phyloP scores from a whole-genome alignment of 2,329 filamentous ascomycete species.

The Cercospora beticola region DNA sequence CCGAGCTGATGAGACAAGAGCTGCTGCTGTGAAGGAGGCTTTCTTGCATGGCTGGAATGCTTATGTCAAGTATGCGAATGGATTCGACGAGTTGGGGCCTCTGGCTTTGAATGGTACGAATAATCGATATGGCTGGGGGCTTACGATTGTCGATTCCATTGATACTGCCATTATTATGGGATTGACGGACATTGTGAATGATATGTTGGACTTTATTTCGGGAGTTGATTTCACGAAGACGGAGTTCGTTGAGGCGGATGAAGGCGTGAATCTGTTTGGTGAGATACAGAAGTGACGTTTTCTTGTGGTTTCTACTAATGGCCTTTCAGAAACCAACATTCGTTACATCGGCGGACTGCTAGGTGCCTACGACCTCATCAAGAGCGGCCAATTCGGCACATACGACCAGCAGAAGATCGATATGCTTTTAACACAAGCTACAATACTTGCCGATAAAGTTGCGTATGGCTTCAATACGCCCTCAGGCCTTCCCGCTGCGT shows the following conservation, averaged over 20 bases:
- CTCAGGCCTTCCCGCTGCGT: conserved; percentile 25
- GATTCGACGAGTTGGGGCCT: conserved; percentile 22
- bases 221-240: conserved; percentile 40
- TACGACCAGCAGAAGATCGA: conserved; percentile 19
- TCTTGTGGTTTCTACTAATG: not conserved
- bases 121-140: conserved; percentile 30
- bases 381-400: conserved; percentile 25
- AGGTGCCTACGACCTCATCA: conserved; percentile 28
- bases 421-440: conserved; percentile 24
- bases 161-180: conserved; percentile 32
- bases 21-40: conserved; percentile 22
- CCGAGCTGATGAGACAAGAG: conserved; percentile 8
- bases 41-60: conserved; percentile 23
- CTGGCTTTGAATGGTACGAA: conserved; percentile 19
- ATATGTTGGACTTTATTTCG: conserved; percentile 27
- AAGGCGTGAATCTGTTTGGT: conserved; percentile 20
- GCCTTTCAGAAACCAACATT: conserved; percentile 24
- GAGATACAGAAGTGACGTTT: not conserved
- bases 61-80: conserved; percentile 39
- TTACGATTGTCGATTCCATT: conserved; percentile 30
- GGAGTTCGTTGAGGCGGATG: conserved; percentile 6
- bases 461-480: conserved; percentile 28
- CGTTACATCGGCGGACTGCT: conserved; percentile 30
- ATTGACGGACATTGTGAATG: conserved; percentile 25
- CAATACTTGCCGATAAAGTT: conserved; percentile 25